A percentile compares a stretch with the other conserved stretches of the same genome.
These are phyloP conservation scores for Plasmodium falciparum DNA, from an alignment of 169 alveolate genomes.

Conservation along the genomic window DNA sequence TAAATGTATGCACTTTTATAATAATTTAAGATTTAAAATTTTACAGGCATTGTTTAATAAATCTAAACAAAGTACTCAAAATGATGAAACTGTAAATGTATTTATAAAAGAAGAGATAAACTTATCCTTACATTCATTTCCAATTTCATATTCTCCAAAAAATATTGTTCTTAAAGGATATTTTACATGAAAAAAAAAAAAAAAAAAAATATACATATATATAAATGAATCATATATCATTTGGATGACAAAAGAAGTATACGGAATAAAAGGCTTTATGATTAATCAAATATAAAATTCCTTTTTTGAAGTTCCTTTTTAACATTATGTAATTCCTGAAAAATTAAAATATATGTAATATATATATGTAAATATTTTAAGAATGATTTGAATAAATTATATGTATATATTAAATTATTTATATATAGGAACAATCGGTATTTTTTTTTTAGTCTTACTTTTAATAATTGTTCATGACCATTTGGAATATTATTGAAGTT, in stretches of 20 bases:
- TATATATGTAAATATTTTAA: background rate
- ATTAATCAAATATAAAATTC: conserved; percentile 40
- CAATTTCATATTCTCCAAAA: conserved; percentile 64
- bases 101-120: background rate
- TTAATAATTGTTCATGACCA: conserved; percentile 44
- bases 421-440: too few species aligned
- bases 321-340: conserved; percentile 48
- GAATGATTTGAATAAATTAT: too few species aligned
- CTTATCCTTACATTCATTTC: conserved; percentile 67
- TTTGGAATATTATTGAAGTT: conserved; percentile 64
- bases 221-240: background rate
- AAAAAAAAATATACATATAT: too few species aligned
- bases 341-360: conserved; percentile 5
- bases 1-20: conserved; percentile 71
- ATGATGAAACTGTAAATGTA: too few species aligned
- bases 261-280: background rate
- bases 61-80: background rate
- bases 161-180: conserved; percentile 55
- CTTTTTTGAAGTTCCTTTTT: conserved; percentile 53
- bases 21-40: conserved; percentile 45
- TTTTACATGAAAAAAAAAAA: conserved; percentile 12
- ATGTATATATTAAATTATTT: too few species aligned
- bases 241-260: too few species aligned
- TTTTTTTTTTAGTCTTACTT: conserved; percentile 16
- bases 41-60: conserved; percentile 47